Conservation (phyloP, 176 grass and related monocot species). For the Lolium rigidum region DNA sequence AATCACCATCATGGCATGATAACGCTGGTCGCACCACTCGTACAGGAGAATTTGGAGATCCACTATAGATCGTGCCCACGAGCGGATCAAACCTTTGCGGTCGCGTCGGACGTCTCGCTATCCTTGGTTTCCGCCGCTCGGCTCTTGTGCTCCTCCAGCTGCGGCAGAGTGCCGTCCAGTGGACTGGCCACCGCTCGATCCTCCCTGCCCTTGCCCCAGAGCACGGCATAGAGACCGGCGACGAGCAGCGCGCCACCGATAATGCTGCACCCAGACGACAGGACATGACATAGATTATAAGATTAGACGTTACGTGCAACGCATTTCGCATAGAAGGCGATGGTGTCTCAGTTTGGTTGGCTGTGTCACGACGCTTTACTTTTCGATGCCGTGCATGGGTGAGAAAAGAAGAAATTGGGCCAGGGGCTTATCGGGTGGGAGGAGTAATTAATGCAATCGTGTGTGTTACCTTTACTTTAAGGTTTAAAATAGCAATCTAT, state of each 20-base stretch:
- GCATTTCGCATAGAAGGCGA: conserved; percentile 11
- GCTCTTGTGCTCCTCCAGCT: background rate
- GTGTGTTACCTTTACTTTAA: conserved; percentile 31
- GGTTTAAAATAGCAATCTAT: no score
- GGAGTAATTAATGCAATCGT: background rate
- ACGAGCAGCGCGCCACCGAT: conserved; percentile 62
- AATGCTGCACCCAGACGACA: conserved; percentile 53
- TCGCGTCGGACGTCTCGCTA: conserved; percentile 7
- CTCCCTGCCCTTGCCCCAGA: conserved; percentile 71
- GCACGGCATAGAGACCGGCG: conserved; percentile 73
- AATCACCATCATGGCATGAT: background rate
- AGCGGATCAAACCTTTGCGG: conserved; percentile 19
- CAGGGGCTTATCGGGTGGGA: background rate
- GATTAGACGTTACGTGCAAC: conserved; percentile 17
- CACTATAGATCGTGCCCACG: background rate
- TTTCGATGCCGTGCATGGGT: background rate
- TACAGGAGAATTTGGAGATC: background rate
- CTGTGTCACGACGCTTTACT: background rate
- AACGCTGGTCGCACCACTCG: background rate
- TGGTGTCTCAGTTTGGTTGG: background rate
- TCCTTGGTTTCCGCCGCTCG: background rate
- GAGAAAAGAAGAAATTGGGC: background rate
- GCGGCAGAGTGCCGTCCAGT: background rate
- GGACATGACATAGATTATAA: background rate
- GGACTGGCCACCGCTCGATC: background rate